A percentile compares a stretch with the other conserved stretches of the same genome.
Conservation (phyloP, 345 rosid genomes). For the Sisymbrium altissimum region DNA sequence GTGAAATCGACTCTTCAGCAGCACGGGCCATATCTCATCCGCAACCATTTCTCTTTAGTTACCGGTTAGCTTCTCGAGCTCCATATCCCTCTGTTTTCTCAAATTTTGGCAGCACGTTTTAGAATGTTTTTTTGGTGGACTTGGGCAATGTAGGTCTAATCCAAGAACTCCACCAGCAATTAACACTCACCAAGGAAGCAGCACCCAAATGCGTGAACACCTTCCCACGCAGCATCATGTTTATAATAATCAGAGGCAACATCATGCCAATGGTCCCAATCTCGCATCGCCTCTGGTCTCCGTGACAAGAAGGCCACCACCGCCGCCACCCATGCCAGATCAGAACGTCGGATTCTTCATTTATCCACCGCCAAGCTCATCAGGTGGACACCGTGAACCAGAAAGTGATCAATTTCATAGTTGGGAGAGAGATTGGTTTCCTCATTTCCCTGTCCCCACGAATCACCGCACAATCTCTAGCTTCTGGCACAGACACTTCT, state of each 20-base stretch:
- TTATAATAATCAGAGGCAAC: constrained; percentile 47
- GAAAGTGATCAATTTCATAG: constrained; percentile 32
- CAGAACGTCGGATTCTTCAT: constrained; percentile 45
- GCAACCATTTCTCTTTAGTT: constrained; percentile 44
- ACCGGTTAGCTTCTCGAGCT: constrained; percentile 45
- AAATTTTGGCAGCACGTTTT: neutral
- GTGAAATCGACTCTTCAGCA: constrained; percentile 45
- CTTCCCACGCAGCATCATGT: constrained; percentile 40
- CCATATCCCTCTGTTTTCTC: neutral
- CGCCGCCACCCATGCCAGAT: constrained; percentile 39
- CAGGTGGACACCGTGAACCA: constrained; percentile 43
- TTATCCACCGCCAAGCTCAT: constrained; percentile 46
- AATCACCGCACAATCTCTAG: constrained; percentile 16
- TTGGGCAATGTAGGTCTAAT: constrained; percentile 43
- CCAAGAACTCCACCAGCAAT: constrained; percentile 44
- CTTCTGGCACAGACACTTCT: constrained; percentile 35
- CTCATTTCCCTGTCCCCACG: constrained; percentile 23
- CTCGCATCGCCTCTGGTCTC: constrained; percentile 38
- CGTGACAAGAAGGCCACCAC: constrained; percentile 37
- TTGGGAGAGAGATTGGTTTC: constrained; percentile 43
- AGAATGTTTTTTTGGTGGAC: neutral
- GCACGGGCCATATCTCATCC: constrained; percentile 43
- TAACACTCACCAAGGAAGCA: constrained; percentile 47
- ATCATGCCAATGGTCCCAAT: constrained; percentile 40
- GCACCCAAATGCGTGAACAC: constrained; percentile 46